Conservation (phyloP, 371 early-diverging fungal species). For the Vittaforma corneae region DNA sequence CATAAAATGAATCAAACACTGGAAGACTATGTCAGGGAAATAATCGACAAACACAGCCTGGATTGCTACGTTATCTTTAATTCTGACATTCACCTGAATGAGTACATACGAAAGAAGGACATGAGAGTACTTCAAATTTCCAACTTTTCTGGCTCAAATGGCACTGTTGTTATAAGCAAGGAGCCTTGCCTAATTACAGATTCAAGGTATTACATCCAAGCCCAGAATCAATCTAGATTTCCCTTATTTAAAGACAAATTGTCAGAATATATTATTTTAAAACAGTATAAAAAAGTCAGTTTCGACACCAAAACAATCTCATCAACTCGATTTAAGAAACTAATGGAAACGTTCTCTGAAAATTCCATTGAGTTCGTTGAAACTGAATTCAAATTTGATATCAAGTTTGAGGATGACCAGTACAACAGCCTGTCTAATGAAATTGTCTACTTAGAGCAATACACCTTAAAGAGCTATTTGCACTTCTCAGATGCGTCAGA, state of each 20-base stretch:
- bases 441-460: not conserved
- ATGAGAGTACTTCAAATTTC: conserved; percentile 79
- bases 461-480: not conserved
- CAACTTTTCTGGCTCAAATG: conserved; percentile 91
- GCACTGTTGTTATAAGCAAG: conserved; percentile 67
- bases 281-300: conserved; percentile 35
- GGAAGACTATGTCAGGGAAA: not conserved
- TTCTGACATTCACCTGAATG: conserved; percentile 63
- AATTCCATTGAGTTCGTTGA: conserved; percentile 33
- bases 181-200: conserved; percentile 82
- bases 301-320: conserved; percentile 39
- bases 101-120: conserved; percentile 82
- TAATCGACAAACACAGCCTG: conserved; percentile 29
- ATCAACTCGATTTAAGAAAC: conserved; percentile 61
- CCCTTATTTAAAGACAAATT: conserved; percentile 11
- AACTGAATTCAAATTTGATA: not conserved
- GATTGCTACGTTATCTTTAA: conserved; percentile 45
- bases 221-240: conserved; percentile 69
- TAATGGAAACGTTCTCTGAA: conserved; percentile 34
- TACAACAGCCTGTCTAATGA: too few species aligned
- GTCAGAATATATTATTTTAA: conserved; percentile 28
- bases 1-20: too few species aligned
- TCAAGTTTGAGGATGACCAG: too few species aligned
- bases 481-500: not conserved
- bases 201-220: conserved; percentile 91